These are phyloP conservation scores for Crinitomyces ghanaensis DNA, from an alignment of 805 yeast species.

Conservation along the genomic window DNA sequence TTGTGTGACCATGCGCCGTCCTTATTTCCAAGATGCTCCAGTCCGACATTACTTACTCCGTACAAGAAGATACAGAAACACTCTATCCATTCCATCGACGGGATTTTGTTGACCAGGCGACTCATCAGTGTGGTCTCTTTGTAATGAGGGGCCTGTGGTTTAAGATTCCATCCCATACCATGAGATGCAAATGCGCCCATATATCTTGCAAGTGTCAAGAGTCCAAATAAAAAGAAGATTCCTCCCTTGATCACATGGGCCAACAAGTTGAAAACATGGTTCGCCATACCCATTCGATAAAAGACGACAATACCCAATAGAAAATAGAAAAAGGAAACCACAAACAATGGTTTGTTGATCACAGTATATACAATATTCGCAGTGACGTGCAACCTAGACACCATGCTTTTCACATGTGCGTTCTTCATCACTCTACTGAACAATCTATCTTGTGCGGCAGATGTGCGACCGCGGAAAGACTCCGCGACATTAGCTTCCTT, in stretches of 20 bases:
- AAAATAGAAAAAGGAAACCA: slow-evolving; percentile 46
- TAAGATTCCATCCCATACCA: slow-evolving; percentile 87
- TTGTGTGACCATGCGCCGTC: slow-evolving; percentile 85
- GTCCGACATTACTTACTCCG: slow-evolving; percentile 79
- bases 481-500: slow-evolving; percentile 3
- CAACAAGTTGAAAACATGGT: slow-evolving; percentile 60
- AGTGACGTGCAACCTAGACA: slow-evolving; percentile 19
- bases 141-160: slow-evolving; percentile 16
- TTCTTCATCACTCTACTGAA: slow-evolving; percentile 11
- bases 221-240: slow-evolving; percentile 66
- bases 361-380: slow-evolving; percentile 35
- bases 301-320: slow-evolving; percentile 54
- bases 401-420: slow-evolving; percentile 14
- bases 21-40: slow-evolving; percentile 73
- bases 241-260: slow-evolving; percentile 98
- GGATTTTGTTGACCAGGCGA: slow-evolving; percentile 10
- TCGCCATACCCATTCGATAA: slow-evolving; percentile 55
- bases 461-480: not conserved
- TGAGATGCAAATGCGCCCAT: slow-evolving; percentile 64
- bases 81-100: slow-evolving; percentile 76
- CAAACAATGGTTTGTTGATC: slow-evolving; percentile 55
- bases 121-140: slow-evolving; percentile 5
- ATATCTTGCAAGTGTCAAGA: slow-evolving; percentile 73
- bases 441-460: slow-evolving; percentile 9
- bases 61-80: slow-evolving; percentile 70